Conservation (phyloP, 228 moss, liverwort and hornwort genomes). For the Sphagnum fallax region DNA sequence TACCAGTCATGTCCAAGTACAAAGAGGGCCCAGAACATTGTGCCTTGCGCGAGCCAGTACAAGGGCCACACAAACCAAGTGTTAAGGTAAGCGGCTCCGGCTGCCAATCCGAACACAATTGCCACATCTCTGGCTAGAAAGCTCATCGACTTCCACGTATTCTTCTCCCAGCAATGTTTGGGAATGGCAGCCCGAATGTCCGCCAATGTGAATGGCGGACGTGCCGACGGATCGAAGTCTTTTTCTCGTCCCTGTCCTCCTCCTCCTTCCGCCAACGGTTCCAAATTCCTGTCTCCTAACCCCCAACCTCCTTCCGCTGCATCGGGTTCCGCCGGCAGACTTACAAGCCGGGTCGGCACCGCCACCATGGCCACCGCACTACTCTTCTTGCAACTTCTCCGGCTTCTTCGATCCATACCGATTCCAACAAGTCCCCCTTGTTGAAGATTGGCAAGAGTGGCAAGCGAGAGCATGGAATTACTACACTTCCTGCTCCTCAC, state of each 20-base stretch:
- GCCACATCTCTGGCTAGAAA: conserved; percentile 55
- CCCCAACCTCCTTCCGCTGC: neutral
- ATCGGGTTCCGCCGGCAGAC: conserved; percentile 24
- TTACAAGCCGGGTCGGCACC: conserved; percentile 28
- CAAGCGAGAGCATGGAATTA: too few relatives aligned
- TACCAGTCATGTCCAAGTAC: conserved; percentile 81
- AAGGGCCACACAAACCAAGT: conserved; percentile 68
- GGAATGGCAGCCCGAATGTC: conserved; percentile 77
- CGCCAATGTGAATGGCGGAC: conserved; percentile 60
- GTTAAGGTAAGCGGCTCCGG: conserved; percentile 50
- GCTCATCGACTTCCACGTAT: conserved; percentile 57
- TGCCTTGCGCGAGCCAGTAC: conserved; percentile 71
- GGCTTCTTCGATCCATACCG: too few relatives aligned
- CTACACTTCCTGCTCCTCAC: too few relatives aligned
- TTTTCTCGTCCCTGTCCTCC: neutral
- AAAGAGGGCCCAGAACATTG: conserved; percentile 86
- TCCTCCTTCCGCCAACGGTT: too few relatives aligned
- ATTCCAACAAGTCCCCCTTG: too few relatives aligned
- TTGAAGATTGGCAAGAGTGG: too few relatives aligned
- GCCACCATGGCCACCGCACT: conserved; percentile 22
- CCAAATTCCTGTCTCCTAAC: too few relatives aligned
- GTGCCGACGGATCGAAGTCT: conserved; percentile 43
- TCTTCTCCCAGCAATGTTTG: conserved; percentile 80
- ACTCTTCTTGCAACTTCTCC: too few relatives aligned
- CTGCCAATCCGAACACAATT: conserved; percentile 44